Conservation (phyloP, 2,329 filamentous ascomycete genomes). For the Colletotrichum orchidophilum region DNA sequence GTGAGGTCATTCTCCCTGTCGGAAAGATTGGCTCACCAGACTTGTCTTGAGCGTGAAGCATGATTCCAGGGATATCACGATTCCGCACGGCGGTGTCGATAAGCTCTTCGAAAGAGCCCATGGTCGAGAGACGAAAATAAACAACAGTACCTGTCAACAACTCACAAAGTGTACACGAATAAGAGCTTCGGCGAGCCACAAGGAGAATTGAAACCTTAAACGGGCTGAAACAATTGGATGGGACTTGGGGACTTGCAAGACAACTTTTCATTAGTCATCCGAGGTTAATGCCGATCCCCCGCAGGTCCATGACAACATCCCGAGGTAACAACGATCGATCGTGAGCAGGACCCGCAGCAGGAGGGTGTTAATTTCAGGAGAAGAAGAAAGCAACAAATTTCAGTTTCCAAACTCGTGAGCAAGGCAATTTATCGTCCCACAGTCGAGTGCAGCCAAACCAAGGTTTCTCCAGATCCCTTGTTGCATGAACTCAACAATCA, state of each 20-base stretch:
- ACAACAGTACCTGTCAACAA: background rate
- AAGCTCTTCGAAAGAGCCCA: conserved; percentile 25
- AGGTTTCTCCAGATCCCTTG: no score
- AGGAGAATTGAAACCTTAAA: background rate
- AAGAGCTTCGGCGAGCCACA: background rate
- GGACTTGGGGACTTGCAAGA: background rate
- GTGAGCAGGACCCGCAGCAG: background rate
- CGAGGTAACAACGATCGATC: background rate
- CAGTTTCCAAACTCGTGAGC: background rate
- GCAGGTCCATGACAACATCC: background rate
- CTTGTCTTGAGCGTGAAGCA: conserved; percentile 27
- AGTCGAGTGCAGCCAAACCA: no score
- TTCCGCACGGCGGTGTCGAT: conserved; percentile 26
- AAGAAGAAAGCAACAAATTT: background rate
- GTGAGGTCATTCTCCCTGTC: background rate
- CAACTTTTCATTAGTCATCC: conserved; percentile 3
- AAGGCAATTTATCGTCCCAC: background rate
- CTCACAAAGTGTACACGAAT: background rate
- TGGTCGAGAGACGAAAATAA: background rate
- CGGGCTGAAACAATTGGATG: background rate
- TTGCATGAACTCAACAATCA: no score
- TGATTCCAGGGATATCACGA: conserved; percentile 23
- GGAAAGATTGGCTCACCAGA: background rate
- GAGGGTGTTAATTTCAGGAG: background rate
- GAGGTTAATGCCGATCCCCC: background rate